These are phyloP conservation scores for Syzygium malaccense DNA, from an alignment of 441 rosid genomes.

Conservation along the genomic window DNA sequence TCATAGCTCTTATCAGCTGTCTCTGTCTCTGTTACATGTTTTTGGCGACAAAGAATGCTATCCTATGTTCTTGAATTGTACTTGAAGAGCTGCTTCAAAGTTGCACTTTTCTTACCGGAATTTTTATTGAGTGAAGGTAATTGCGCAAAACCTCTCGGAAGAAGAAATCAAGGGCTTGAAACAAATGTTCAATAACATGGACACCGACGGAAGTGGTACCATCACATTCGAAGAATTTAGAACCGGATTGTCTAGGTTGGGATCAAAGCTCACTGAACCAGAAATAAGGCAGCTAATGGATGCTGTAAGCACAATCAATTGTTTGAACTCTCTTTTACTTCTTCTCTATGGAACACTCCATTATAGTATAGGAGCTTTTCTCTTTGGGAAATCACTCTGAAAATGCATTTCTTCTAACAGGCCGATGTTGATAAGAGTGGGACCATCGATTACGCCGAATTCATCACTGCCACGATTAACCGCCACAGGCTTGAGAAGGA, in stretches of 20 bases:
- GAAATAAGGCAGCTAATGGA: slow-evolving; percentile 86
- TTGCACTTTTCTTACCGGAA: background rate
- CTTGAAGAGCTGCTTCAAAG: background rate
- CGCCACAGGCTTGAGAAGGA: slow-evolving; percentile 74
- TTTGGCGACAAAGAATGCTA: background rate
- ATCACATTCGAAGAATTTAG: slow-evolving; percentile 77
- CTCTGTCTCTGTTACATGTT: background rate
- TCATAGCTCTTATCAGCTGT: background rate
- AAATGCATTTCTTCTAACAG: slow-evolving; percentile 20
- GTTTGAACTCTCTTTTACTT: background rate
- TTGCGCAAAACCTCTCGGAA: slow-evolving; percentile 66
- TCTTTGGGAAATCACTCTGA: background rate
- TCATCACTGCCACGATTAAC: slow-evolving; percentile 80
- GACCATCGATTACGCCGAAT: slow-evolving; percentile 66
- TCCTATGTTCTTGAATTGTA: background rate
- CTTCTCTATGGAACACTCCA: background rate
- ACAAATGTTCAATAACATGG: slow-evolving; percentile 87
- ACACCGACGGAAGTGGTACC: slow-evolving; percentile 73
- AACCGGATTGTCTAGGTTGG: slow-evolving; percentile 56
- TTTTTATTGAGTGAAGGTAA: slow-evolving; percentile 34
- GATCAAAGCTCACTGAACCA: slow-evolving; percentile 68
- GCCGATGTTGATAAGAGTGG: slow-evolving; percentile 81
- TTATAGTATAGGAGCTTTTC: background rate
- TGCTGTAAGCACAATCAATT: slow-evolving; percentile 47
- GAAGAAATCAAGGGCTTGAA: slow-evolving; percentile 82